A percentile compares a stretch with the other conserved stretches of the same genome.
Conservation (phyloP, 2,329 filamentous ascomycete genomes). For the Bimuria novae-zelandiae region DNA sequence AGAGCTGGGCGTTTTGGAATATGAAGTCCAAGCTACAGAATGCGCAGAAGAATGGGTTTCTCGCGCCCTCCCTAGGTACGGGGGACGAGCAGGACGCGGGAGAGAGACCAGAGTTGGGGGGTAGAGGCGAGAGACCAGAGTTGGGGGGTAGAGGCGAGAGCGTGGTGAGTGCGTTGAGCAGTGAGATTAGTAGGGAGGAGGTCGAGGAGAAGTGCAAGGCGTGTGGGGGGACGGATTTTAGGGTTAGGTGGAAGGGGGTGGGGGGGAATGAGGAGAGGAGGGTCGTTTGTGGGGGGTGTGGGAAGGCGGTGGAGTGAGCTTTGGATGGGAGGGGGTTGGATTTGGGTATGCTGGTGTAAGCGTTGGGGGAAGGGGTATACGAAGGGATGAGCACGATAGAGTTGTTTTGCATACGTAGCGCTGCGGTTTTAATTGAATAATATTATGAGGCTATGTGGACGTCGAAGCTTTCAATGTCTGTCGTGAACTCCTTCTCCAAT, state of each 20-base stretch:
- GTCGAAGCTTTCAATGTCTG: too few relatives aligned
- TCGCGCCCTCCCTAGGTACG: too few relatives aligned
- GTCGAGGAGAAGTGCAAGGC: background rate
- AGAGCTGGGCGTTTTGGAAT: conserved; percentile 3
- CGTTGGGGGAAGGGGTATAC: too few relatives aligned
- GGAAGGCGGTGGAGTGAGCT: background rate
- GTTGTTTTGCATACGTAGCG: too few relatives aligned
- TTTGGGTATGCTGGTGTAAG: too few relatives aligned
- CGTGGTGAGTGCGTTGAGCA: background rate
- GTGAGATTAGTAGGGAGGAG: background rate
- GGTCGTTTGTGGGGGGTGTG: background rate
- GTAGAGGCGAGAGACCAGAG: background rate
- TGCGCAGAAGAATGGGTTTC: background rate
- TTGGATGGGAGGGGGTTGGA: background rate
- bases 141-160: background rate
- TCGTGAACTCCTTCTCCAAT: too few relatives aligned
- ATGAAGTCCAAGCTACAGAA: background rate
- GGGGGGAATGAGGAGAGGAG: background rate
- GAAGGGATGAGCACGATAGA: too few relatives aligned
- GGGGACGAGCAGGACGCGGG: background rate
- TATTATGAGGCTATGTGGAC: too few relatives aligned
- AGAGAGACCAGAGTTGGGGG: background rate
- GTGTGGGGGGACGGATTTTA: background rate
- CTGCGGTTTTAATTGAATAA: too few relatives aligned
- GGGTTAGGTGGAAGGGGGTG: background rate